phyloP scores from a whole-genome alignment of 2,329 filamentous ascomycete genomes.

The Aschersonia sp. region DNA sequence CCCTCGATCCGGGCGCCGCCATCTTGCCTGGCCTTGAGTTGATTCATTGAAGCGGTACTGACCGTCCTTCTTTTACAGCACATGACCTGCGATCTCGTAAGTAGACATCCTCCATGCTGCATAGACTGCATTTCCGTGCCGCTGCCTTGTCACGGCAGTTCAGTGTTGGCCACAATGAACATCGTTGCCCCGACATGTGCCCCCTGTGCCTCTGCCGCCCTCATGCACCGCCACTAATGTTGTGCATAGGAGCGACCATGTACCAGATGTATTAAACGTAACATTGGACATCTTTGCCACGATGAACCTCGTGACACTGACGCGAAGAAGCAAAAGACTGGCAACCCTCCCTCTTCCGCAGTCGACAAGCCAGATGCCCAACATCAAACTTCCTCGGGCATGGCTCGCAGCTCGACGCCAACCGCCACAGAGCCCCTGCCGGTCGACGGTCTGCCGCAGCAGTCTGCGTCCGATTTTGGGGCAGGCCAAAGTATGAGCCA shows the following conservation, averaged over 20 bases:
- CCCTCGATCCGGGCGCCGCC: too few relatives aligned
- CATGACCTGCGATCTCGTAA: slow-evolving; percentile 87
- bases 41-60: not conserved
- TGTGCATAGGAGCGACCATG: slow-evolving; percentile 72
- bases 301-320: slow-evolving; percentile 85
- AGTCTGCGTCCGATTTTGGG: slow-evolving; percentile 25
- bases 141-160: not conserved
- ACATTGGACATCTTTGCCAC: slow-evolving; percentile 96
- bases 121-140: not conserved
- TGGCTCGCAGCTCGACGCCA: slow-evolving; percentile 38
- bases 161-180: not conserved
- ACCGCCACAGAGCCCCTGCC: slow-evolving; percentile 42
- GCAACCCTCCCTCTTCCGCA: slow-evolving; percentile 24
- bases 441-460: slow-evolving; percentile 18
- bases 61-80: slow-evolving; percentile 36
- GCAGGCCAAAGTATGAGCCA: slow-evolving; percentile 29
- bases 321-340: slow-evolving; percentile 63
- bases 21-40: not conserved
- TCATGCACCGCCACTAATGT: slow-evolving; percentile 12
- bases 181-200: not conserved
- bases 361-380: slow-evolving; percentile 47
- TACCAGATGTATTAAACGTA: slow-evolving; percentile 93
- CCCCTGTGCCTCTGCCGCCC: slow-evolving; percentile 2
- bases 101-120: slow-evolving; percentile 16
- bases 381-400: slow-evolving; percentile 25